Evolutionary conservation across 176 grass and related monocot species (phyloP), one percentile per base, ranked within the genome.

Genomic region (Carex parvula): DNA sequence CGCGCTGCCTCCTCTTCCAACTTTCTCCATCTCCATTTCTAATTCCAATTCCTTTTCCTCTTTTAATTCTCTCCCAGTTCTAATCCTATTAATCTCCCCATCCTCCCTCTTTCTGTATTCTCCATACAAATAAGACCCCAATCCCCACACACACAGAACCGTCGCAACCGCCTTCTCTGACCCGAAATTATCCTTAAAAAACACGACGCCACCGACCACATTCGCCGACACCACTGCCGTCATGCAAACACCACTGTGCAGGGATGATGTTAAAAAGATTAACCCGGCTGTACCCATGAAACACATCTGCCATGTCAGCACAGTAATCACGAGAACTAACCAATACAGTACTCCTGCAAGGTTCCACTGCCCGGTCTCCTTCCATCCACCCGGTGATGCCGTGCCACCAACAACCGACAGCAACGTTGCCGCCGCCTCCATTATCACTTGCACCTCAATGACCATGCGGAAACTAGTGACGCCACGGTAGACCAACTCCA

Each of bases 251-350:
- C 92, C 92, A 80, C 95, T 91, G 81, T 98, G 89, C 54, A 98
- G 46, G 17, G 95, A 94, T 61, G 95, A 98, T 3, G 84, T 91
- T 12, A 98, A 81, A 81, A 91, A 98, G 44, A 98, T 89, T 37
- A 98, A 79, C 15, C 95, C 92, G 0, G 93, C 93, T 10, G 93
- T 98, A 78, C 93, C 93, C 96, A 98, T 98, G 87, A 98, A 98
- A 63, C 92, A 93, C 17, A 94, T 81, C 88, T 98, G 96, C 96
- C 96, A 98, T 30, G 88, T 90, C 24, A 93, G 54, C 4, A 92
- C 88, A n/a, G 85, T 85, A 3, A 87, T 76, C 7, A 6, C 26
- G 55, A 98, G 84, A 56, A 88, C 86, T 14, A 33, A 63, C 91
- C 93, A 98, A 85, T 98, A 98, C 29, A 79, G 9, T 0, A 84